Base-by-base conservation (phyloP, 2,329 filamentous ascomycete genomes). In the Xylaria sp. region DNA sequence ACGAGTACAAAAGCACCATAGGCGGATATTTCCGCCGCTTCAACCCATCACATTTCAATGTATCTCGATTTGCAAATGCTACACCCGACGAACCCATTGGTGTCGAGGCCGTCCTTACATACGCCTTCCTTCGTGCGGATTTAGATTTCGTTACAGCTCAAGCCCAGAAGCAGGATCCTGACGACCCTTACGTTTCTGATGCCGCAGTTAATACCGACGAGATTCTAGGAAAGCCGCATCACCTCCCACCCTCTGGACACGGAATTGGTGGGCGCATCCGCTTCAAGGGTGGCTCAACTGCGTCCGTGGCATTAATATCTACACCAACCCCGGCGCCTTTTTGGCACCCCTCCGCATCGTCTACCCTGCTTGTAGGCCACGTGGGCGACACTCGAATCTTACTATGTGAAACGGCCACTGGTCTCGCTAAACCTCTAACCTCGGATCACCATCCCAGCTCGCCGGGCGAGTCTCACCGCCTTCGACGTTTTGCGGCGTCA, bases 21-120 rank as follows among this genome's bases (percentile, higher is more conserved):
- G 96, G 96, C 57, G 96, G 96, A 39, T 99, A 99, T 82, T 99
- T 97, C 78, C 89, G 92, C 69, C 90, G 96, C 52, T 98, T 98
- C 83, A 90, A 89, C 73, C 95, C 96, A 0, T 87, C 92, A 57
- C 87, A 92, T 80, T 98, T 97, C 74, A 80, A 82, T 64, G 72
- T 85, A 7, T 74, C 80, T 28, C 75, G 77, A 54, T 70, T 78
- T 44, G 66, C 70, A n/a, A 71, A 78, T 75, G 23, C 34, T 2
- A 80, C 15, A 80, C 82, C 13, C 31, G 77, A 80, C 39, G 76
- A 77, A 15, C 80, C 86, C 15, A 85, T 90, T 44, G 89, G 89
- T 15, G 88, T 94, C 69, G 92, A 95, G 77, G 89, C 92, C 0
- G 89, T 97, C 44, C 85, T 99, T 63, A 92, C 92, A 68, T 98